Evolutionary conservation across 2,329 filamentous ascomycete species (phyloP).

Genomic region (Aspergillus tamarii): DNA sequence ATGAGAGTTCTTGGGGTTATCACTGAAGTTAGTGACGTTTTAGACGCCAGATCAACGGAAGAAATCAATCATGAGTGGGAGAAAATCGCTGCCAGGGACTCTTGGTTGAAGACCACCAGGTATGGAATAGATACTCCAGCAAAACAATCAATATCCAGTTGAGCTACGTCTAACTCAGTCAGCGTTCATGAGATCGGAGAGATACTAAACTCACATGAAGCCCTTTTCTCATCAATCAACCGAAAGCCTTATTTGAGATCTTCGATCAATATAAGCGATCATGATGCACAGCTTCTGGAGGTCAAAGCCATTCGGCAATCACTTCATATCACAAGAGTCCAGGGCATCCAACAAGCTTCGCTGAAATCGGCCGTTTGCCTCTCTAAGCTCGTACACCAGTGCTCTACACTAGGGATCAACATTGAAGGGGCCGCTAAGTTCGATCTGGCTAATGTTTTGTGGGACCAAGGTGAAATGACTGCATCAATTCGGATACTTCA

Average conservation of each 20-base stretch:
- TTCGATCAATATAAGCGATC: conserved; percentile 62
- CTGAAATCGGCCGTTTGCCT: conserved; percentile 82
- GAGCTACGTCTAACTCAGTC: conserved; percentile 22
- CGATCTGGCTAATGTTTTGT: conserved; percentile 86
- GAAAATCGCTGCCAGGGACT: conserved; percentile 66
- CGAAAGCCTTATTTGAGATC: conserved; percentile 67
- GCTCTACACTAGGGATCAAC: conserved; percentile 70
- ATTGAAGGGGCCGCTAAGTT: conserved; percentile 77
- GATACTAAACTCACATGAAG: conserved; percentile 80
- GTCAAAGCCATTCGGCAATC: conserved; percentile 76
- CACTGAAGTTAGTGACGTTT: conserved; percentile 78
- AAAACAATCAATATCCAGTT: neutral
- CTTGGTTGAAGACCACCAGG: conserved; percentile 84
- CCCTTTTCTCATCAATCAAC: conserved; percentile 77
- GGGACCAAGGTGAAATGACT: conserved; percentile 90
- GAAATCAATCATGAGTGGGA: conserved; percentile 66
- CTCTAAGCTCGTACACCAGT: conserved; percentile 73
- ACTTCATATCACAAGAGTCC: conserved; percentile 74
- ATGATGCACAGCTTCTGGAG: conserved; percentile 71
- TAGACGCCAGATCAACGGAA: conserved; percentile 62
- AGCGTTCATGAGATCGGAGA: conserved; percentile 69
- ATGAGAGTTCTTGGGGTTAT: conserved; percentile 72
- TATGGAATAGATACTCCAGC: conserved; percentile 46
- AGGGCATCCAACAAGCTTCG: conserved; percentile 82
- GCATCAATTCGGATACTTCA: conserved; percentile 89